Conservation (phyloP, 345 rosid genomes). For the Erysimum cheiranthoides region DNA sequence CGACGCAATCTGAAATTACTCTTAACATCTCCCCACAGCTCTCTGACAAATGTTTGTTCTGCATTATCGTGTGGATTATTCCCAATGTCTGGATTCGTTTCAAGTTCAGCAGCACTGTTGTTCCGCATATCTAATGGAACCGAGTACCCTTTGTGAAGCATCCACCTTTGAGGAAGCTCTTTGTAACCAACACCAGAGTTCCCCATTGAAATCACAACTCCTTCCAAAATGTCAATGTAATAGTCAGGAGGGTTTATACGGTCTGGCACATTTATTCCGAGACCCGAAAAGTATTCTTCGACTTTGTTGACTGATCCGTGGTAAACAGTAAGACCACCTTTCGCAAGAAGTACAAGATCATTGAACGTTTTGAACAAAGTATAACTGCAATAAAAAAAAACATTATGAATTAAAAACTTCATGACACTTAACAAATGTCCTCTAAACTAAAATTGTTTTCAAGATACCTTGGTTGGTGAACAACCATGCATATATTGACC, state of each 20-base stretch:
- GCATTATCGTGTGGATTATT: slow-evolving; percentile 38
- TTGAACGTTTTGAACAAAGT: slow-evolving; percentile 82
- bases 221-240: slow-evolving; percentile 88
- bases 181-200: slow-evolving; percentile 56
- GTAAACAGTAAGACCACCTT: slow-evolving; percentile 88
- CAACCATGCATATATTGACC: slow-evolving; percentile 91
- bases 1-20: slow-evolving; percentile 62
- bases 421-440: background rate
- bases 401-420: slow-evolving; percentile 15
- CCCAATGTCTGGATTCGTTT: slow-evolving; percentile 42
- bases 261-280: slow-evolving; percentile 83
- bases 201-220: slow-evolving; percentile 58
- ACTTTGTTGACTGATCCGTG: slow-evolving; percentile 76
- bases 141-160: slow-evolving; percentile 80
- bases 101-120: slow-evolving; percentile 46
- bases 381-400: slow-evolving; percentile 66
- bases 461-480: slow-evolving; percentile 92
- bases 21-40: slow-evolving; percentile 86
- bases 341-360: slow-evolving; percentile 86
- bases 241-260: slow-evolving; percentile 96
- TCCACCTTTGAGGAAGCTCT: slow-evolving; percentile 93
- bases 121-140: slow-evolving; percentile 76
- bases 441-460: background rate
- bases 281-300: slow-evolving; percentile 82
- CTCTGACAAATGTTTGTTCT: slow-evolving; percentile 77